phyloP scores from a whole-genome alignment of 2,329 filamentous ascomycete species.

The Fusarium neocosmosporiellum region DNA sequence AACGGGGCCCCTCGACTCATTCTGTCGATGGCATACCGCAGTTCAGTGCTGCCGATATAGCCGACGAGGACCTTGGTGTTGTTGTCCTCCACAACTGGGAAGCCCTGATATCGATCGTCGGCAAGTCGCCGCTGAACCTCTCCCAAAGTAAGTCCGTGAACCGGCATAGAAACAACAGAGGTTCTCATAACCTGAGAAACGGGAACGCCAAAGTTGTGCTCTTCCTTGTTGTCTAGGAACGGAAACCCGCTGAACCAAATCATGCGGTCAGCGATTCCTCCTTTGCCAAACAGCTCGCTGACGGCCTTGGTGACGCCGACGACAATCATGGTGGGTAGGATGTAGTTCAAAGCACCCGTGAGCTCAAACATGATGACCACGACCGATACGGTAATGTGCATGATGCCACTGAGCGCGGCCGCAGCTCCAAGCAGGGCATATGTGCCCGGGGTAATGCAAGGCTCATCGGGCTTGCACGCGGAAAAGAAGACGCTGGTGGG shows the following conservation, averaged over 20 bases:
- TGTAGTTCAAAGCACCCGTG: conserved; percentile 96
- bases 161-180: conserved; percentile 78
- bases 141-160: conserved; percentile 78
- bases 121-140: conserved; percentile 80
- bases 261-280: conserved; percentile 97
- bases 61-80: conserved; percentile 80
- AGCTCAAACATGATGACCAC: conserved; percentile 99
- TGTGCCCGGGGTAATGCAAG: conserved; percentile 96
- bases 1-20: conserved; percentile 76
- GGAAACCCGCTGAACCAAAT: conserved; percentile 99
- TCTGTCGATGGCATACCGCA: conserved; percentile 89
- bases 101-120: conserved; percentile 89
- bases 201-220: conserved; percentile 94
- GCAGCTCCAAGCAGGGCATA: conserved; percentile 96
- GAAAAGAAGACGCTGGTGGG: conserved; percentile 88
- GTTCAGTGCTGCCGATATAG: conserved; percentile 92
- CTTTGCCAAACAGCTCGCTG: conserved; percentile 90
- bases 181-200: conserved; percentile 91
- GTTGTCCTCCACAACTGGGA: conserved; percentile 86
- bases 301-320: conserved; percentile 97
- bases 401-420: conserved; percentile 92
- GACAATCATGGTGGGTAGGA: conserved; percentile 98
- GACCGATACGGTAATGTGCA: conserved; percentile 97
- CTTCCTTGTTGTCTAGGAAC: conserved; percentile 96
- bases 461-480: conserved; percentile 88